Conservation (phyloP, 371 early-diverging fungal species). For the Scutellospora calospora region DNA sequence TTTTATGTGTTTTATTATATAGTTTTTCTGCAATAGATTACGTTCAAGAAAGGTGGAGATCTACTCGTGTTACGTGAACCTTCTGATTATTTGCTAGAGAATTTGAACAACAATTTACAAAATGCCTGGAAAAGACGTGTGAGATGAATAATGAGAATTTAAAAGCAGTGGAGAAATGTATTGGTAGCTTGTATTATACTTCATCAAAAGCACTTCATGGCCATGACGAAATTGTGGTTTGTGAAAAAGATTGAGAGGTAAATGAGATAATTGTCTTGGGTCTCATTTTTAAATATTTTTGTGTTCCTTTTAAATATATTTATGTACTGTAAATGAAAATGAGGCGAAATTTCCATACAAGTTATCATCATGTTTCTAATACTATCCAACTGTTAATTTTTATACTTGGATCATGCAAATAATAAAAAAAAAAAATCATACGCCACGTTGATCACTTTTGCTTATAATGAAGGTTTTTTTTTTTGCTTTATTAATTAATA, state of each 20-base stretch:
- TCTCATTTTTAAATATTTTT: constrained; percentile 2
- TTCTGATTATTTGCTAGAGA: neutral
- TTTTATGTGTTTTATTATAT: constrained; percentile 15
- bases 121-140: neutral
- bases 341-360: neutral
- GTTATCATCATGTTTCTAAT: neutral
- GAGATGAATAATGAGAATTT: neutral
- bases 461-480: neutral
- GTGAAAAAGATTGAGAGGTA: constrained; percentile 3
- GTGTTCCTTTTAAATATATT: constrained; percentile 8
- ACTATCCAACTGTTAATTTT: neutral
- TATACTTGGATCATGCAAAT: neutral
- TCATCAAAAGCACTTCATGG: constrained; percentile 17
- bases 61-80: neutral
- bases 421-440: neutral
- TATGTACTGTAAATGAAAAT: neutral
- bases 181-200: constrained; percentile 20
- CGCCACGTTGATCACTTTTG: neutral
- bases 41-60: neutral
- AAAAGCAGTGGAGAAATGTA: constrained; percentile 20
- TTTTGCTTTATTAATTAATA: neutral
- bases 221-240: neutral
- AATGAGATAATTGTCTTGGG: constrained; percentile 24
- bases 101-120: neutral
- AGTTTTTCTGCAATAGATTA: constrained; percentile 15